Base-by-base conservation (phyloP, 257 asterid species). In the Capsicum baccatum region DNA sequence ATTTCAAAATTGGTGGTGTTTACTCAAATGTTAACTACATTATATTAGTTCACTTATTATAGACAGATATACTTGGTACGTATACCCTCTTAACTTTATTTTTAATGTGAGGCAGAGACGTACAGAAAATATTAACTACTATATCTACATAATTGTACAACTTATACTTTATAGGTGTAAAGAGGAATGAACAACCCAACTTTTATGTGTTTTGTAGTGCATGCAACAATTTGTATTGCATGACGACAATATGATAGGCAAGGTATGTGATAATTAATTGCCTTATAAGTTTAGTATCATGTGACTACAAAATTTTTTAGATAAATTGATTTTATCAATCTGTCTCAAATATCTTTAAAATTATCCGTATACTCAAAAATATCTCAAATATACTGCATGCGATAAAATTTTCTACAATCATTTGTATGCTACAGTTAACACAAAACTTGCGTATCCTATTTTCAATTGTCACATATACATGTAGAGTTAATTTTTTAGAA, bases 171-270 rank as follows among this genome's bases (percentile, higher is more conserved):
- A 74, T 21, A 50, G 62, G 6, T 50, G 52, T 64, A 58, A 13
- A 64, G 63, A 52, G 71, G 8, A 21, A 79, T 62, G 79, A 37
- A 83, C 37, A 85, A 10, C 54, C 71, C 59, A 57, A 76, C 13
- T n/a, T 78, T 44, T 74, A 21, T 74, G 42, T 48, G n/a, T 54
- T 71, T 81, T 59, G n/a, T 76, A 52, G 60, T 52, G 73, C 74
- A 67, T 67, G 63, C 26, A 50, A 12, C 44, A 76, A 26, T 7
- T 52, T 76, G 10, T 50, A 52, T 74, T 21, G 39, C 21, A 52
- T 7, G 47, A 21, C 47, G 21, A 74, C 62, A 76, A 76, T 76
- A 12, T 50, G 19, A 62, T 50, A 6, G 62, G 19, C 44, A 74
- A 50, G 19, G 52, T 74, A 74, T 74, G 62, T 74, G 62, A 21